A percentile compares a stretch with the other conserved stretches of the same genome.
Conservation (phyloP, 768 basidiomycete genomes). For the Gloeopeniophorella convolvens region DNA sequence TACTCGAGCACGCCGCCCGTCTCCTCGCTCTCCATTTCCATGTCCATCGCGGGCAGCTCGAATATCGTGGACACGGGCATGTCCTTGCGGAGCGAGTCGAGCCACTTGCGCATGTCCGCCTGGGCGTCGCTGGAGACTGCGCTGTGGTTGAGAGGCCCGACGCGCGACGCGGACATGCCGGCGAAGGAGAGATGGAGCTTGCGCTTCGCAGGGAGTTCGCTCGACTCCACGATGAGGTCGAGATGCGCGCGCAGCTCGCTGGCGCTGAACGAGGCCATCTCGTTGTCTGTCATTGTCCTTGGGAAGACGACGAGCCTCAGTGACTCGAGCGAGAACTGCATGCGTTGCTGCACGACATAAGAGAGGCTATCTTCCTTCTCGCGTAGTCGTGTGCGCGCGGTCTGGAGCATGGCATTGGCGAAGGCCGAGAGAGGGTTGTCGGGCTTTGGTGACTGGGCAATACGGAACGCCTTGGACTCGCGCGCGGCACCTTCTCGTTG, state of each 20-base stretch:
- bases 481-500: conserved; percentile 72
- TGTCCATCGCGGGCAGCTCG: conserved; percentile 74
- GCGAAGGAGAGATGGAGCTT: conserved; percentile 68
- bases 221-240: conserved; percentile 52
- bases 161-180: conserved; percentile 69
- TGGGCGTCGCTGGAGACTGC: conserved; percentile 34
- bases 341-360: conserved; percentile 62
- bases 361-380: conserved; percentile 56
- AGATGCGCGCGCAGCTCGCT: conserved; percentile 63
- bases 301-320: conserved; percentile 73
- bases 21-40: conserved; percentile 75
- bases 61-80: conserved; percentile 70
- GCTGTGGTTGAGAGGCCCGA: conserved; percentile 53
- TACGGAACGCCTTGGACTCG: conserved; percentile 72
- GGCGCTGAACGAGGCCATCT: conserved; percentile 71
- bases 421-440: conserved; percentile 79
- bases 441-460: conserved; percentile 64
- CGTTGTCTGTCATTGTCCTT: conserved; percentile 68
- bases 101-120: conserved; percentile 48
- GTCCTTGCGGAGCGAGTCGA: conserved; percentile 51
- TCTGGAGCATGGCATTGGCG: conserved; percentile 77
- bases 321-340: conserved; percentile 60
- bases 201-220: conserved; percentile 45
- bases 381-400: conserved; percentile 63
- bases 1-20: conserved; percentile 45